Base-by-base conservation (phyloP, 2,329 filamentous ascomycete genomes). In the Zymoseptoria ardabiliae region DNA sequence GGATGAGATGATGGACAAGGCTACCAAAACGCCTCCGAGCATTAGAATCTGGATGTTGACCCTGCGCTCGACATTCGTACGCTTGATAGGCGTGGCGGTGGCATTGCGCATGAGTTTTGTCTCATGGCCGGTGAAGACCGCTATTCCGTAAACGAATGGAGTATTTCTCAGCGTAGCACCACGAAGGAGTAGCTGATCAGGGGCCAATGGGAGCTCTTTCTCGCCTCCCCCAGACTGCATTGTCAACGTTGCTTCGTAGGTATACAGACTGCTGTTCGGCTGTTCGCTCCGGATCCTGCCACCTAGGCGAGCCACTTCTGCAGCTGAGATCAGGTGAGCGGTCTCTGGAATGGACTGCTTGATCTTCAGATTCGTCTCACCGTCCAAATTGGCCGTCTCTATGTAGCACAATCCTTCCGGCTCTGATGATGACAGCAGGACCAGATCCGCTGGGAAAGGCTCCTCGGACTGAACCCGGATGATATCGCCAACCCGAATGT, bases 41-140 rank as follows among this genome's bases (percentile, higher is more conserved):
- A 96, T 88, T 65, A 99, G 79, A 70, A 99, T 96, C 63, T 97
- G 89, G 69, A 87, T 84, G 75, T 99, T 99, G 66, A 99, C 88
- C 79, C 95, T 89, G 63, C 87, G 85, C 76, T 99, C 94, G 6
- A 99, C 93, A 67, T 92, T 93, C 41, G 94, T 99, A 58, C 93
- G 89, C 79, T 99, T 99, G 78, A 99, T 99, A 5, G 94, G 95
- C 1, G 94, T 89, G 4, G 93, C 93, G 2, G 93, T 99, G 19
- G 94, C 95, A 73, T 99, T 99, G 67, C 94, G 87, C 94, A 99
- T 97, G 63, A 99, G 82, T 76, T 99, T 99, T 6, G 94, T 97
- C 77, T 99, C 94, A 75, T 99, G 94, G 55, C 94, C 94, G 2
- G 91, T 96, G 70, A 97, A 99, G 17, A 99, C 93, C 57, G 99